Base-by-base conservation (phyloP, 306 rosid genomes). In the Cicer pinnatifidum region DNA sequence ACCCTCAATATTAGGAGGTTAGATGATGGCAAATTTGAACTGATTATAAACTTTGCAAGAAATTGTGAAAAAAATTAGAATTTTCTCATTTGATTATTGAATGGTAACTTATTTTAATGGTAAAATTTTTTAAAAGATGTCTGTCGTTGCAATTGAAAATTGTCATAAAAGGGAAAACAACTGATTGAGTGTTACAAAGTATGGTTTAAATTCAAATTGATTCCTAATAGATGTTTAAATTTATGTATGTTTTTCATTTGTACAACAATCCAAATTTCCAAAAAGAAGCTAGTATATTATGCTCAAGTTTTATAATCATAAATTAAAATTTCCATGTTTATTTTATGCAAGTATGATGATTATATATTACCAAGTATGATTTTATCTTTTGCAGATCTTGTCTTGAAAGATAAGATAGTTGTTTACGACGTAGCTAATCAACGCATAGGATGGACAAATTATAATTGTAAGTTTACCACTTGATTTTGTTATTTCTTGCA, bases 1-100 rank as follows among this genome's bases (percentile, higher is more conserved):
- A 63, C 75, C 82, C 20, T 80, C 94, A 11, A 91, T 93, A 68
- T 86, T 93, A 87, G 97, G 98, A 91, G 97, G 97, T 93, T 46
- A 28, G 67, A 33, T 76, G 86, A 38, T 68, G 64, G 67, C 28
- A 58, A 44, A 76, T 67, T 17, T 17, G 19, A 17, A 17, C 19
- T 17, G 1, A 17, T 1, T 0, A 17, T 17, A 17, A 17, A 17
- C 17, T 71, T 17, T 41, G 33, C 77, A 40, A 62, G 59, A 41
- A 71, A 44, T 62, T 62, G 23, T n/a, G 20, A 41, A 57, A 64
- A 46, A 48, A 48, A 17, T 17, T 40, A 39, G 20, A 40, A 17
- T 43, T 73, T 52, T 28, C 9, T 62, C 43, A 8, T 45, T 51
- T 72, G 53, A 58, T 71, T 41, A 37, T 71, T 51, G 57, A 76